Conservation (phyloP, 495 filamentous ascomycete species). For the Penicillium crystallinum region DNA sequence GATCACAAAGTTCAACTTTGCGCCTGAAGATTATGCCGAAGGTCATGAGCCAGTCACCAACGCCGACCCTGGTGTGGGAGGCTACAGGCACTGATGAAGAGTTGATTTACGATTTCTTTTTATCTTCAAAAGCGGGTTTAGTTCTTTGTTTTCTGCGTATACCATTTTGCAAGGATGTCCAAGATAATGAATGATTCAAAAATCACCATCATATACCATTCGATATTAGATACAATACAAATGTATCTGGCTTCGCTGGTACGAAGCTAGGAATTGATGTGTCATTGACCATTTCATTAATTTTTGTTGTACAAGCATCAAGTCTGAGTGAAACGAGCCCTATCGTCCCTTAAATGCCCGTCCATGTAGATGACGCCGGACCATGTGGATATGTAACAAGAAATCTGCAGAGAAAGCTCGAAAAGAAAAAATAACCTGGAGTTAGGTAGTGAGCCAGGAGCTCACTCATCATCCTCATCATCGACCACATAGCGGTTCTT, state of each 20-base stretch:
- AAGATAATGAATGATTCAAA: neutral
- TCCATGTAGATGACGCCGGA: conserved; percentile 7
- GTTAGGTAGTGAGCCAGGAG: neutral
- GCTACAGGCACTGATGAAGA: neutral
- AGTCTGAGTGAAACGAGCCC: neutral
- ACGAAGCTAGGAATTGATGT: neutral
- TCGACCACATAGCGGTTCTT: conserved; percentile 46
- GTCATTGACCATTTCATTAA: conserved; percentile 25
- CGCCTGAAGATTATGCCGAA: conserved; percentile 36
- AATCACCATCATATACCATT: neutral
- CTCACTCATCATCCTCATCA: conserved; percentile 43
- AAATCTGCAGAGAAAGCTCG: neutral
- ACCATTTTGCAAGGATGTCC: neutral
- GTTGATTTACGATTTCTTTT: neutral
- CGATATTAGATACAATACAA: neutral
- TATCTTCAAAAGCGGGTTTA: neutral
- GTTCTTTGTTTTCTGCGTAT: neutral
- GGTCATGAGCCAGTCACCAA: conserved; percentile 15
- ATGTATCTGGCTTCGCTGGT: neutral
- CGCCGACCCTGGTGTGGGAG: neutral
- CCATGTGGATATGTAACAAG: conserved; percentile 10
- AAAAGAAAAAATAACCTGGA: neutral
- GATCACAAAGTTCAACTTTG: conserved; percentile 39
- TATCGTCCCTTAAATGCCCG: conserved; percentile 2
- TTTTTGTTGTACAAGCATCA: conserved; percentile 16